Conservation (phyloP, 2,329 filamentous ascomycete species). For the Mollisiaceae sp. region DNA sequence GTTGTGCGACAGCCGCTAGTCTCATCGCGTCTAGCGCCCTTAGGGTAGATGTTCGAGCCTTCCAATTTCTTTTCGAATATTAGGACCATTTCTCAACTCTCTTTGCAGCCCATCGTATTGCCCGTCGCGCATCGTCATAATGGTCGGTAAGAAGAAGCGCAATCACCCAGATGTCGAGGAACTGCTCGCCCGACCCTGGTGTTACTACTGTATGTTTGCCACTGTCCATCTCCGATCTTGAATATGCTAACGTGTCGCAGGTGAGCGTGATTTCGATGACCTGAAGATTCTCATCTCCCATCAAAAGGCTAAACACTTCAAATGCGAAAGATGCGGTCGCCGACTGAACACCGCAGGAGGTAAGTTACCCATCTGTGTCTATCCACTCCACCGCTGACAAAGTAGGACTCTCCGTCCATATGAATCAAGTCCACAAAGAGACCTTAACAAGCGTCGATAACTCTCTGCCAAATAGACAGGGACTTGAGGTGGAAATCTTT, state of each 20-base stretch:
- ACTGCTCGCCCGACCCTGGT: constrained; percentile 87
- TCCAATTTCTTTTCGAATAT: constrained; percentile 5
- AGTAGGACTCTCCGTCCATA: constrained; percentile 88
- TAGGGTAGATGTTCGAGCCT: constrained; percentile 9
- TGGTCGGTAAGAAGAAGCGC: constrained; percentile 90
- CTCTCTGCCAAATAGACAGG: constrained; percentile 83
- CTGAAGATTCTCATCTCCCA: constrained; percentile 95
- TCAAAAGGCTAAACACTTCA: constrained; percentile 99
- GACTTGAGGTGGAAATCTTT: constrained; percentile 93
- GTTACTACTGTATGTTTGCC: constrained; percentile 81
- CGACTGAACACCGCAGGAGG: constrained; percentile 94
- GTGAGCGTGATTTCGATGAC: constrained; percentile 96
- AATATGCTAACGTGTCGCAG: constrained; percentile 44
- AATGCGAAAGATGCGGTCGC: constrained; percentile 88
- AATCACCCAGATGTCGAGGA: constrained; percentile 87
- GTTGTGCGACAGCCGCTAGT: neutral
- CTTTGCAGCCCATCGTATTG: neutral
- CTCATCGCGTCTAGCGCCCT: neutral
- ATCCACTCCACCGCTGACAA: constrained; percentile 20
- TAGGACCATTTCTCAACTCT: constrained; percentile 11
- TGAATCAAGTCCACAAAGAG: constrained; percentile 99
- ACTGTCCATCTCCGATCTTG: constrained; percentile 9
- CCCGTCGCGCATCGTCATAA: constrained; percentile 37
- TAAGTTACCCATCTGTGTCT: constrained; percentile 49
- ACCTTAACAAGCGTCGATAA: constrained; percentile 87